Evolutionary conservation across 1,139 yeast genomes (phyloP).

Genomic region (Candida frijolesensis): DNA sequence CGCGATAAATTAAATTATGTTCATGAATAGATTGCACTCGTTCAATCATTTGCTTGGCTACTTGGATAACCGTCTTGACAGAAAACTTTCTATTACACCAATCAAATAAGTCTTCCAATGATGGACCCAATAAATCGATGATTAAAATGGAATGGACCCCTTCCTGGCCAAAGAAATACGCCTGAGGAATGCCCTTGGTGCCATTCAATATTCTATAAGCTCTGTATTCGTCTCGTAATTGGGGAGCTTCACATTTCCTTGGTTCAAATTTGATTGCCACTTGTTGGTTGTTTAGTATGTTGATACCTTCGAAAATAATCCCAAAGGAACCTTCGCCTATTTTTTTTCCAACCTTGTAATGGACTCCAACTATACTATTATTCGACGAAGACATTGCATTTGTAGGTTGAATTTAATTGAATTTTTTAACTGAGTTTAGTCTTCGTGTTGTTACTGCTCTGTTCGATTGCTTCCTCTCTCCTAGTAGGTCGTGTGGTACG

Average conservation of each 20-base stretch:
- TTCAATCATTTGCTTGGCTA: constrained; percentile 74
- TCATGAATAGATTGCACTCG: constrained; percentile 69
- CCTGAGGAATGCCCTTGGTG: constrained; percentile 67
- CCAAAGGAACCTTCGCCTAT: constrained; percentile 99
- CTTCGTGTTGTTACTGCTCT: background rate
- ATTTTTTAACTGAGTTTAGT: too few relatives aligned
- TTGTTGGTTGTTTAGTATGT: constrained; percentile 74
- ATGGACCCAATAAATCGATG: constrained; percentile 75
- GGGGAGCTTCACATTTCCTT: constrained; percentile 79
- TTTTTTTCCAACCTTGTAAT: constrained; percentile 93
- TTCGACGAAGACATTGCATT: constrained; percentile 5
- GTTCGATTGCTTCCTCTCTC: background rate
- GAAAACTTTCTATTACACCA: constrained; percentile 77
- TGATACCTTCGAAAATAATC: constrained; percentile 92
- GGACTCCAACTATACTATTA: constrained; percentile 54
- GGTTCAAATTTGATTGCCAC: constrained; percentile 83
- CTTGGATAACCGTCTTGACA: constrained; percentile 71
- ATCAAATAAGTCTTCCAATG: constrained; percentile 75
- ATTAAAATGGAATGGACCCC: constrained; percentile 76
- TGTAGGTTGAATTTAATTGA: background rate
- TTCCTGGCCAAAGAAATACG: constrained; percentile 80
- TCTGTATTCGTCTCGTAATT: constrained; percentile 74
- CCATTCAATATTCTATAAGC: constrained; percentile 69
- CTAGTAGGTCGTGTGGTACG: background rate
- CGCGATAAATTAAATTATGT: constrained; percentile 71